Conservation (phyloP, 768 basidiomycete genomes). For the Coprinopsis sp. region DNA sequence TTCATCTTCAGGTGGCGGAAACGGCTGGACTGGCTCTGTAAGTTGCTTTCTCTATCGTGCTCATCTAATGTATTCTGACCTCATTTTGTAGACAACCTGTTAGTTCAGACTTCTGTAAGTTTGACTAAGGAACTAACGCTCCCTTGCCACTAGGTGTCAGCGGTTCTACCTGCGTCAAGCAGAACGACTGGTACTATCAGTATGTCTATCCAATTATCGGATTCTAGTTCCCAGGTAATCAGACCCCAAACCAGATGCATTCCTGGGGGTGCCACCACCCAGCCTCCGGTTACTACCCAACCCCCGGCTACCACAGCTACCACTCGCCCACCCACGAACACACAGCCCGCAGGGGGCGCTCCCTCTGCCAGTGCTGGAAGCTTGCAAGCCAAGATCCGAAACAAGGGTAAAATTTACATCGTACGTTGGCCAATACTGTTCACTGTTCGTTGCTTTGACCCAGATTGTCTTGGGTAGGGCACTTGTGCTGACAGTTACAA, state of each 20-base stretch:
- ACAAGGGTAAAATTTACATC: slow-evolving; percentile 32
- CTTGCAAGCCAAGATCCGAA: slow-evolving; percentile 23
- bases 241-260: slow-evolving; percentile 10
- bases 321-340: slow-evolving; percentile 8
- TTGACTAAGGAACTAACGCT: neutral
- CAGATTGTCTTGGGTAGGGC: slow-evolving; percentile 11
- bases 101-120: slow-evolving; percentile 14
- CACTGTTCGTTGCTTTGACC: neutral
- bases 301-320: slow-evolving; percentile 6
- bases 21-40: slow-evolving; percentile 23
- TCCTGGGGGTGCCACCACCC: slow-evolving; percentile 6
- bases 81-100: too few species aligned
- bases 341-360: slow-evolving; percentile 4
- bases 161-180: slow-evolving; percentile 22
- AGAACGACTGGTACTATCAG: slow-evolving; percentile 30
- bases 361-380: slow-evolving; percentile 13
- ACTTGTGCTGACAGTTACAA: slow-evolving; percentile 25
- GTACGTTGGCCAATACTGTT: slow-evolving; percentile 9
- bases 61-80: neutral
- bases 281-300: slow-evolving; percentile 3
- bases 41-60: neutral
- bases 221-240: slow-evolving; percentile 14
- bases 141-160: slow-evolving; percentile 17
- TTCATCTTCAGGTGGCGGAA: slow-evolving; percentile 21
- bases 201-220: slow-evolving; percentile 2